These are phyloP conservation scores for Tuber calosporum DNA, from an alignment of 495 filamentous ascomycete genomes.

Conservation along the genomic window DNA sequence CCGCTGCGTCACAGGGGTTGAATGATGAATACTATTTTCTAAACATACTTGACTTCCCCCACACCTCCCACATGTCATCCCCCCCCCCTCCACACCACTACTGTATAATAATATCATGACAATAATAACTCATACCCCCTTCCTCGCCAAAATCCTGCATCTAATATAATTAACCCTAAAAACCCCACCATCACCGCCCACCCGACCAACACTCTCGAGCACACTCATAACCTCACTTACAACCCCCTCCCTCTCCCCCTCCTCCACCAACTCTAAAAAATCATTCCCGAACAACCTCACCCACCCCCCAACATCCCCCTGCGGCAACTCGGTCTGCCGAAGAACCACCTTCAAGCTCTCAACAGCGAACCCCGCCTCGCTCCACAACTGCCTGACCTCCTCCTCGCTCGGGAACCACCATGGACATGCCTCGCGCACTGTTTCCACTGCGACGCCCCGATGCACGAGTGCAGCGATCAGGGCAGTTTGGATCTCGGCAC, in stretches of 20 bases:
- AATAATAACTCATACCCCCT: conserved; percentile 27
- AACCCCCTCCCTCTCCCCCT: conserved; percentile 49
- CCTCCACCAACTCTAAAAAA: conserved; percentile 50
- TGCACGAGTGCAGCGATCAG: conserved; percentile 51
- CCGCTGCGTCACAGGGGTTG: conserved; percentile 39
- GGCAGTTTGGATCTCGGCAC: conserved; percentile 57
- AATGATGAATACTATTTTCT: background rate
- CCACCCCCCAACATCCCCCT: conserved; percentile 57
- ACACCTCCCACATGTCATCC: background rate
- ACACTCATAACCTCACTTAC: conserved; percentile 54
- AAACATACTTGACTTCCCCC: background rate
- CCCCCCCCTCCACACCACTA: background rate
- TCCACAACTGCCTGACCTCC: conserved; percentile 48
- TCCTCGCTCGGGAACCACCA: conserved; percentile 68
- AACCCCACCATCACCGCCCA: conserved; percentile 49
- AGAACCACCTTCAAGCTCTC: conserved; percentile 58
- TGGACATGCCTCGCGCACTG: conserved; percentile 50
- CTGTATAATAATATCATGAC: background rate
- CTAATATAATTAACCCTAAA: conserved; percentile 65
- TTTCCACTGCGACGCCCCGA: conserved; percentile 49
- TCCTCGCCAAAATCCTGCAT: conserved; percentile 58
- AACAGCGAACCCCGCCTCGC: conserved; percentile 54
- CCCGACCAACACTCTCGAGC: conserved; percentile 50
- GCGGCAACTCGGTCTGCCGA: conserved; percentile 56
- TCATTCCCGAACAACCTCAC: conserved; percentile 55